Base-by-base conservation (phyloP, 2,329 filamentous ascomycete species). In the Claviceps sp. region DNA sequence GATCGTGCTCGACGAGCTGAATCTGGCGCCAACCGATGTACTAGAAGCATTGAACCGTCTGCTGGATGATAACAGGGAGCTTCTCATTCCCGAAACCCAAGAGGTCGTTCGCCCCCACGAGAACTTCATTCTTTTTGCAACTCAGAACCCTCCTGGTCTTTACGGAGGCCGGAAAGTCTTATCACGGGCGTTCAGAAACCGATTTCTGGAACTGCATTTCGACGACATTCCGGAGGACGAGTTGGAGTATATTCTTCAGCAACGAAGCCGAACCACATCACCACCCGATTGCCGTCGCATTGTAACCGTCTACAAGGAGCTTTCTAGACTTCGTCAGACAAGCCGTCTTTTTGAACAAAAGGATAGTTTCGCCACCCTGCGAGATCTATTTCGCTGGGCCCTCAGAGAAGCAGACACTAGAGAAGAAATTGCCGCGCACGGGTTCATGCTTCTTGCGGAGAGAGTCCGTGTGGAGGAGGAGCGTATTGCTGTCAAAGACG, bases 1-100 rank as follows among this genome's bases (percentile, higher is more conserved):
- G 93, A 95, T 98, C 56, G 91, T 98, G 19, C 81, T 99, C 1
- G 93, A 99, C 63, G 94, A 99, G 66, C 76, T 99, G 52, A 99
- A 99, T 63, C 70, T 99, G 62, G 94, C 94, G 0, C 93, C 94
- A 0, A 97, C 91, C 0, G 93, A 99, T 71, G 91, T 99, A 22
- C 75, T 98, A 0, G 93, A 99, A 70, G 93, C 93, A 0, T 74
- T 99, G 41, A 99, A 99, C 67, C 84, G 93, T 60, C 77, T 99
- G 0, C 74, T 99, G 1, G 93, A 99, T 60, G 93, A 99, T 63
- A 99, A 98, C 60, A 78, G 93, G 54, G 93, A 99, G 67, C 78
- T 99, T 4, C 76, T 98, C 24, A 90, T 99, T 38, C 91, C 94
- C 0, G 93, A 99, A 66, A 97, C 93, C 0, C 93, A 98, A 66